Percentiles rank a stretch among this genome's conserved stretches.
Conservation (phyloP, 2,329 filamentous ascomycete species). For the Exophiala alcalophila region DNA sequence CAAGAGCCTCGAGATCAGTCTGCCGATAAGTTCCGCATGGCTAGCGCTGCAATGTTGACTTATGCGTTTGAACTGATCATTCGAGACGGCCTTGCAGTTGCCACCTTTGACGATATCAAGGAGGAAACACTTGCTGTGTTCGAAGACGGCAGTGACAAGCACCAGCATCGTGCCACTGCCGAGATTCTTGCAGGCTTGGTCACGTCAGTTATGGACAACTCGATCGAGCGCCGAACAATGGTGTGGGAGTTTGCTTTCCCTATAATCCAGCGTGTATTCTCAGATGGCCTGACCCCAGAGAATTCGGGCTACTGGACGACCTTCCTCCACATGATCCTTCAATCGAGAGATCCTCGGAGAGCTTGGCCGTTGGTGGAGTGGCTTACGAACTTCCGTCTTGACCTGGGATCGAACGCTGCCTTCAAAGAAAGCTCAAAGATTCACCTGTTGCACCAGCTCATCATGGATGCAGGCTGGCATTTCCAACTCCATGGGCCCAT, state of each 20-base stretch:
- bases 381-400: conserved; percentile 79
- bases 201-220: conserved; percentile 74
- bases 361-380: conserved; percentile 81
- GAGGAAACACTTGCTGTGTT: conserved; percentile 74
- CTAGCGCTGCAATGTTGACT: conserved; percentile 79
- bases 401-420: conserved; percentile 92
- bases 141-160: conserved; percentile 92
- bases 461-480: conserved; percentile 90
- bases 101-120: conserved; percentile 83
- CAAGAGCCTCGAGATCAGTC: conserved; percentile 84
- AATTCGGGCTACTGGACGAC: conserved; percentile 94
- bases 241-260: conserved; percentile 91
- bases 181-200: conserved; percentile 89
- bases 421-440: conserved; percentile 99
- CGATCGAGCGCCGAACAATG: conserved; percentile 66
- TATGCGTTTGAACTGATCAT: conserved; percentile 89
- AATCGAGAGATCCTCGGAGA: conserved; percentile 84
- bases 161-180: conserved; percentile 91
- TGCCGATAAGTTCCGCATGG: conserved; percentile 84
- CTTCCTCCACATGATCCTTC: conserved; percentile 83
- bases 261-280: conserved; percentile 78
- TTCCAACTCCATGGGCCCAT: conserved; percentile 89
- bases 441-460: conserved; percentile 80
- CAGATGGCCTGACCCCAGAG: conserved; percentile 90
- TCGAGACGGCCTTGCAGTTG: conserved; percentile 66